Evolutionary conservation across 2,329 filamentous ascomycete species (phyloP).

Genomic region (Purpureocillium takamizusanense): DNA sequence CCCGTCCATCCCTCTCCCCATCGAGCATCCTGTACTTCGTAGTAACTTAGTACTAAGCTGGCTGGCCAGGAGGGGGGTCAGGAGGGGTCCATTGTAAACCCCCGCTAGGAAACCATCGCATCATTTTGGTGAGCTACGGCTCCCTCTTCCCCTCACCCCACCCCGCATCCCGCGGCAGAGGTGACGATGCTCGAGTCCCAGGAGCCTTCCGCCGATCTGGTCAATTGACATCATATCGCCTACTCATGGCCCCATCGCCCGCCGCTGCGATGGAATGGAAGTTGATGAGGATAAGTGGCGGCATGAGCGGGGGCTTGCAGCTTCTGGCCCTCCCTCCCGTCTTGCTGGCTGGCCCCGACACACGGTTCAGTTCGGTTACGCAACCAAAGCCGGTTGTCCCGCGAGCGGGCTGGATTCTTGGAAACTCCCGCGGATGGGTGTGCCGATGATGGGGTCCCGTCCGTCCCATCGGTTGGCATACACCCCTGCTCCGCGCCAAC

Average conservation of each 20-base stretch:
- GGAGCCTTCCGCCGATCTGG: not conserved
- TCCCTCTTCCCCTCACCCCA: no score
- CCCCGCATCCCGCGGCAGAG: not conserved
- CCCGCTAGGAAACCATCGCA: not conserved
- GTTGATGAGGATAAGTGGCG: not conserved
- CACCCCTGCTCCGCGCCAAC: no score
- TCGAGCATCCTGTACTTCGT: no score
- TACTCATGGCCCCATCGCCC: no score
- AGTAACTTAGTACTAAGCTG: no score
- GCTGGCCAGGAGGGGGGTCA: no score
- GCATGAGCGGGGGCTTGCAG: not conserved
- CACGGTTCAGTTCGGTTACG: no score
- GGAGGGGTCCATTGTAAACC: not conserved
- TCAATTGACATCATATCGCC: conserved; percentile 1
- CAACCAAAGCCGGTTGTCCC: not conserved
- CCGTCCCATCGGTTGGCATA: no score
- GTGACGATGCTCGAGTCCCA: not conserved
- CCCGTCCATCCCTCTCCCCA: no score
- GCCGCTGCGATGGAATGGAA: no score
- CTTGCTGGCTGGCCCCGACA: no score
- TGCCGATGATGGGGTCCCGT: not conserved
- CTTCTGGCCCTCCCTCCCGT: not conserved
- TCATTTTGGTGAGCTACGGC: no score
- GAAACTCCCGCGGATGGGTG: not conserved
- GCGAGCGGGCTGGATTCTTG: not conserved